Conservation (phyloP, 1,284 basidiomycete species). For the Athelia sp. region DNA sequence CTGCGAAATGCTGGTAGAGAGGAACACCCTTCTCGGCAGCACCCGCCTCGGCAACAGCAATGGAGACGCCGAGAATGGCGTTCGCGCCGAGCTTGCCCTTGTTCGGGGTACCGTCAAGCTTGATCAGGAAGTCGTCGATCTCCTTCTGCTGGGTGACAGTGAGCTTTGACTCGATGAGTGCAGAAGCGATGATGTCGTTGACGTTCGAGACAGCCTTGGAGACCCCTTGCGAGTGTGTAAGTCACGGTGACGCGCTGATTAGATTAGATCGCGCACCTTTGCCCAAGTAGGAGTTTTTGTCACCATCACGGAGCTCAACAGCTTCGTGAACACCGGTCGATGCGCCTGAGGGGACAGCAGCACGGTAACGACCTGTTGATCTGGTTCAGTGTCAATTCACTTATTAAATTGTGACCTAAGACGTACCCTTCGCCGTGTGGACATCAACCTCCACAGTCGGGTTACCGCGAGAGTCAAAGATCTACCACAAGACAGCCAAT, state of each 20-base stretch:
- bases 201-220: conserved; percentile 93
- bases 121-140: conserved; percentile 98
- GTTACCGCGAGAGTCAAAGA: conserved; percentile 97
- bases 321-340: conserved; percentile 99
- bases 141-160: conserved; percentile 92
- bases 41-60: conserved; percentile 92
- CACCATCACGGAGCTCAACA: conserved; percentile 96
- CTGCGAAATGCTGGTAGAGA: conserved; percentile 95
- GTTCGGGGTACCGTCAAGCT: conserved; percentile 96
- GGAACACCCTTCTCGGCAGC: conserved; percentile 93
- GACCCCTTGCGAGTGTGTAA: conserved; percentile 59
- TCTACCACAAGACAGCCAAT: conserved; percentile 44
- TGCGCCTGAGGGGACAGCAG: conserved; percentile 95
- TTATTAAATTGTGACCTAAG: background rate
- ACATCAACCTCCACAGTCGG: conserved; percentile 96
- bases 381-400: conserved; percentile 3
- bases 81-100: conserved; percentile 99
- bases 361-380: conserved; percentile 82
- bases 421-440: conserved; percentile 77
- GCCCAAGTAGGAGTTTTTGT: conserved; percentile 91
- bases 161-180: conserved; percentile 83
- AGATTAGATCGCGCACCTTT: conserved; percentile 61
- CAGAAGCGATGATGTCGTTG: conserved; percentile 89
- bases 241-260: conserved; percentile 6
- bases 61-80: conserved; percentile 98